These are phyloP conservation scores for Trypethelium eluteriae DNA, from an alignment of 495 filamentous ascomycete genomes.

Conservation along the genomic window DNA sequence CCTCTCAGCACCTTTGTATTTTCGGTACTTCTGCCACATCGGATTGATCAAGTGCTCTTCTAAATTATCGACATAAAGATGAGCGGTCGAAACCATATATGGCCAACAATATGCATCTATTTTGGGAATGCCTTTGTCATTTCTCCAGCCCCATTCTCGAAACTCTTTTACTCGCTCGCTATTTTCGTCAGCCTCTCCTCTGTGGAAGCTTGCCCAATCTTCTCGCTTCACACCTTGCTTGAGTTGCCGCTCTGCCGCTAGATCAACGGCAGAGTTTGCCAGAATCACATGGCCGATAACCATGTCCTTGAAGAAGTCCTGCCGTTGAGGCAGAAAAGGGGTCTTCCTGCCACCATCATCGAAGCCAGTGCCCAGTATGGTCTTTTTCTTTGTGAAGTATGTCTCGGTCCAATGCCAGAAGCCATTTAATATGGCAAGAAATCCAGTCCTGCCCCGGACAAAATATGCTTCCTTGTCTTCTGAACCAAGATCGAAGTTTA, in stretches of 20 bases:
- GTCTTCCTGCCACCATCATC: neutral
- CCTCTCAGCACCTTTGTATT: neutral
- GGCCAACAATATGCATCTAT: neutral
- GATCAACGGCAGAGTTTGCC: neutral
- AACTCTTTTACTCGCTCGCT: neutral
- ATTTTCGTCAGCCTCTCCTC: neutral
- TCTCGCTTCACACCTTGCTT: neutral
- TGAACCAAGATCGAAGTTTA: neutral
- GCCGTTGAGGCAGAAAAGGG: neutral
- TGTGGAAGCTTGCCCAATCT: neutral
- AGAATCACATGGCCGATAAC: neutral
- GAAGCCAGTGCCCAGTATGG: neutral
- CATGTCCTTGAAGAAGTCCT: slow-evolving; percentile 3
- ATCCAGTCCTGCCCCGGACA: neutral
- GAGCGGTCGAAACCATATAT: neutral
- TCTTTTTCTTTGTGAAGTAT: neutral
- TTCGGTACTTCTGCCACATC: neutral
- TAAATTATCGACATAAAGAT: slow-evolving; percentile 6
- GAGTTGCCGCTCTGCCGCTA: neutral
- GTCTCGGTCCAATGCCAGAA: neutral
- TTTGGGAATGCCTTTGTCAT: neutral
- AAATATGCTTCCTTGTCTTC: neutral
- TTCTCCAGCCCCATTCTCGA: neutral
- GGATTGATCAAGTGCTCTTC: neutral
- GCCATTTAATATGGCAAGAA: neutral